Evolutionary conservation across 768 basidiomycete genomes (phyloP).

Genomic region (Chalciporus piperatus): DNA sequence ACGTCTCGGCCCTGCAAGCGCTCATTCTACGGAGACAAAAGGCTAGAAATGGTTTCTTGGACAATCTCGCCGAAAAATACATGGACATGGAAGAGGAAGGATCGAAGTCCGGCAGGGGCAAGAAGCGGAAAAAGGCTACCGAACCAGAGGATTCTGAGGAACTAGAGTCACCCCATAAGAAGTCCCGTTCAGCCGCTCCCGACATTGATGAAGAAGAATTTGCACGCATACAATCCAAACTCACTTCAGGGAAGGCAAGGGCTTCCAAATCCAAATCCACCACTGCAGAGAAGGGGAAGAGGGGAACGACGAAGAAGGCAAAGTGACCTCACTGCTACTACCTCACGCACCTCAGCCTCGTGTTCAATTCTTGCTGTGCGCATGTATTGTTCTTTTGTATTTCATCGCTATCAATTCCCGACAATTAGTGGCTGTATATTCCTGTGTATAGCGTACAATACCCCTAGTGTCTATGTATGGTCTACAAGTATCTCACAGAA

Average conservation of each 20-base stretch:
- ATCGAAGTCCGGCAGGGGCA: conserved; percentile 45
- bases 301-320: conserved; percentile 33
- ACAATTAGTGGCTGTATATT: neutral
- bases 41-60: conserved; percentile 70
- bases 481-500: conserved; percentile 68
- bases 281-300: conserved; percentile 26
- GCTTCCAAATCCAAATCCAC: conserved; percentile 22
- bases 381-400: neutral
- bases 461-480: neutral
- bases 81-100: conserved; percentile 40
- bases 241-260: conserved; percentile 50
- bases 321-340: conserved; percentile 17
- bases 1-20: conserved; percentile 70
- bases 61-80: conserved; percentile 74
- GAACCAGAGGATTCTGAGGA: conserved; percentile 35
- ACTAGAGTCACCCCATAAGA: conserved; percentile 49
- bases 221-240: conserved; percentile 54
- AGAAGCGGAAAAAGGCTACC: conserved; percentile 48
- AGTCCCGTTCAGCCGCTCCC: conserved; percentile 40
- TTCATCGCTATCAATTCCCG: neutral
- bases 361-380: neutral
- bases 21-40: conserved; percentile 77
- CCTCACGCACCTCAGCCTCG: neutral
- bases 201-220: conserved; percentile 70
- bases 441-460: conserved; percentile 7